Percentiles rank a stretch among this genome's conserved stretches.
These are phyloP conservation scores for Trichoderma koningiopsis DNA, from an alignment of 2,329 filamentous ascomycete species.

Conservation along the genomic window DNA sequence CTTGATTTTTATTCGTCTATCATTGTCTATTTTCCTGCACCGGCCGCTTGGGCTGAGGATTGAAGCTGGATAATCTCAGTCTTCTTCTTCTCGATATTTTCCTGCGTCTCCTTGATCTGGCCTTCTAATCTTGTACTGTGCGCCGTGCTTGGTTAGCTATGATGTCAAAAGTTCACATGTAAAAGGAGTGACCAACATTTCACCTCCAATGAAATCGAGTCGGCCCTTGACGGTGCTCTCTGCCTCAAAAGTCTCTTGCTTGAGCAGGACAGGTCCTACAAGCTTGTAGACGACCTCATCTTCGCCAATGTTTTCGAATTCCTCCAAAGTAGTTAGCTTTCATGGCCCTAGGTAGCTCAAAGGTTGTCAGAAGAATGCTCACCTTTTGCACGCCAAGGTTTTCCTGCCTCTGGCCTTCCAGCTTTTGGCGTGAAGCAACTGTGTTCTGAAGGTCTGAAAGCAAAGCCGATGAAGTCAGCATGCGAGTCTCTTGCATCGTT, in stretches of 20 bases:
- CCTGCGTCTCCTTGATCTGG: conserved; percentile 58
- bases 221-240: conserved; percentile 88
- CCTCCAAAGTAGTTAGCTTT: conserved; percentile 51
- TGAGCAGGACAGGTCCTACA: conserved; percentile 86
- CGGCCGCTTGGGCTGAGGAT: conserved; percentile 50
- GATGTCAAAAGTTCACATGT: not conserved
- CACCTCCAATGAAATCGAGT: conserved; percentile 88
- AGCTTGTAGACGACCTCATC: conserved; percentile 95
- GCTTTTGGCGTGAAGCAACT: conserved; percentile 80
- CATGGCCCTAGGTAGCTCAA: not conserved
- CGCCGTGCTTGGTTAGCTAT: conserved; percentile 25
- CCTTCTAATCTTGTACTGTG: conserved; percentile 47
- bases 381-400: conserved; percentile 86
- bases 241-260: conserved; percentile 91
- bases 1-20: not conserved
- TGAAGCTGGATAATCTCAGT: conserved; percentile 61
- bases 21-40: conserved; percentile 33
- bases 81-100: conserved; percentile 61
- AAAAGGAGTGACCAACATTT: conserved; percentile 68
- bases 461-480: conserved; percentile 18
- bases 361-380: conserved; percentile 24
- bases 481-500: not conserved
- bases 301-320: conserved; percentile 77
- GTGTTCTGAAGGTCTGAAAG: conserved; percentile 72
- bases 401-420: conserved; percentile 93